Evolutionary conservation across 768 basidiomycete species (phyloP).

Genomic region (Russula olivacea): DNA sequence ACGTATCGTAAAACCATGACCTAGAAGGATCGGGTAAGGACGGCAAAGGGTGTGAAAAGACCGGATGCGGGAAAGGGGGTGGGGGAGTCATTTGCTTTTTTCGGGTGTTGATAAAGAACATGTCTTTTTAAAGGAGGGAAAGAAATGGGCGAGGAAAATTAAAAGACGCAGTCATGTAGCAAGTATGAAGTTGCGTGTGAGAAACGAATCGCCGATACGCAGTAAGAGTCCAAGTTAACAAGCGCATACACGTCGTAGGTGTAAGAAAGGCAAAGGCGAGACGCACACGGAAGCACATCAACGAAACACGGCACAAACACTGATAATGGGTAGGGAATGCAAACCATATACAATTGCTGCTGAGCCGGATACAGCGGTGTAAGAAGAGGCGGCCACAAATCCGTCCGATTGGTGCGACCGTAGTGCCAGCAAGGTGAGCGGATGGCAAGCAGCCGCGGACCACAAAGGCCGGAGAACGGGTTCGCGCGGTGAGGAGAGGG

Average conservation of each 20-base stretch:
- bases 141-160: slow-evolving; percentile 1
- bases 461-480: slow-evolving; percentile 24
- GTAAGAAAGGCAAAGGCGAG: slow-evolving; percentile 12
- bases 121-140: slow-evolving; percentile 16
- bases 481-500: slow-evolving; percentile 26
- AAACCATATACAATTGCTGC: slow-evolving; percentile 9
- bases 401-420: not conserved
- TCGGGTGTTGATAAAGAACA: slow-evolving; percentile 1
- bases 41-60: slow-evolving; percentile 24
- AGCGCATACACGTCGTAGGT: slow-evolving; percentile 7
- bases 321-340: not conserved
- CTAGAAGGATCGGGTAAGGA: slow-evolving; percentile 22
- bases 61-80: slow-evolving; percentile 13
- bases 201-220: slow-evolving; percentile 12
- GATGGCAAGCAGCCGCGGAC: slow-evolving; percentile 1
- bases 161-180: slow-evolving; percentile 10
- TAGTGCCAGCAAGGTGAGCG: not conserved
- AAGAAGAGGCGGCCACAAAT: not conserved
- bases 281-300: slow-evolving; percentile 12
- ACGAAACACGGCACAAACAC: slow-evolving; percentile 9
- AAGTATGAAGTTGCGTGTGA: slow-evolving; percentile 3
- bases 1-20: slow-evolving; percentile 18
- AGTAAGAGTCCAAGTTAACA: slow-evolving; percentile 13
- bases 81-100: slow-evolving; percentile 13
- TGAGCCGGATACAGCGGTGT: not conserved